Conservation (phyloP, 176 grass and related monocot genomes). For the Oryza meridionalis region DNA sequence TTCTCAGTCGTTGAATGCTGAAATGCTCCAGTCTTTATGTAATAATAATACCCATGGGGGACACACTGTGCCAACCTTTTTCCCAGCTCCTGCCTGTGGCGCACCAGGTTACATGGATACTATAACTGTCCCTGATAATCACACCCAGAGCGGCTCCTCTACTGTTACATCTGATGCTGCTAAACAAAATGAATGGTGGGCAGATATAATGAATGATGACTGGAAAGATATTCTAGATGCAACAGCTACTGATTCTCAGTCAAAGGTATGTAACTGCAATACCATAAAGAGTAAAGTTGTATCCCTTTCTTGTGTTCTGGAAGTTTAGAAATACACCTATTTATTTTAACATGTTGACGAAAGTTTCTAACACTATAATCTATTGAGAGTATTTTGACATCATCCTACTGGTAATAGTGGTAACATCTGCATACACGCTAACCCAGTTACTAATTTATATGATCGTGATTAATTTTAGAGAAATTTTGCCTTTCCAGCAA, state of each 20-base stretch:
- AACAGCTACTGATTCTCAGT: slow-evolving; percentile 52
- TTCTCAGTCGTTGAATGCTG: slow-evolving; percentile 49
- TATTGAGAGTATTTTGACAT: slow-evolving; percentile 5
- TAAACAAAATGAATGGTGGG: slow-evolving; percentile 85
- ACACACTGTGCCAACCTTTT: slow-evolving; percentile 47
- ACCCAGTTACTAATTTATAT: background rate
- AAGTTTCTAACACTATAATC: background rate
- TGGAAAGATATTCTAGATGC: slow-evolving; percentile 87
- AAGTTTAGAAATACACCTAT: slow-evolving; percentile 23
- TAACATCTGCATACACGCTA: background rate
- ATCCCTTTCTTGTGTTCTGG: slow-evolving; percentile 21
- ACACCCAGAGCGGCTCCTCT: slow-evolving; percentile 39
- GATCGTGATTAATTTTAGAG: background rate
- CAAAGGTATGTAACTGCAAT: slow-evolving; percentile 54
- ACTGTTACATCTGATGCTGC: slow-evolving; percentile 55
- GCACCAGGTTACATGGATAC: slow-evolving; percentile 52
- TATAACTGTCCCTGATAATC: slow-evolving; percentile 37
- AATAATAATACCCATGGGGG: slow-evolving; percentile 51
- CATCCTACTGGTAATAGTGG: background rate
- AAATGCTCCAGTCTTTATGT: slow-evolving; percentile 42
- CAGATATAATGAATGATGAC: slow-evolving; percentile 76
- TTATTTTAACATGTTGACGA: background rate
- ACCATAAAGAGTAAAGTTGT: slow-evolving; percentile 23
- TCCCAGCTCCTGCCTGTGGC: slow-evolving; percentile 47
- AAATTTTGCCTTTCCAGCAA: slow-evolving; percentile 10